Conservation (phyloP, 2,329 filamentous ascomycete species). For the Tothia fuscella region DNA sequence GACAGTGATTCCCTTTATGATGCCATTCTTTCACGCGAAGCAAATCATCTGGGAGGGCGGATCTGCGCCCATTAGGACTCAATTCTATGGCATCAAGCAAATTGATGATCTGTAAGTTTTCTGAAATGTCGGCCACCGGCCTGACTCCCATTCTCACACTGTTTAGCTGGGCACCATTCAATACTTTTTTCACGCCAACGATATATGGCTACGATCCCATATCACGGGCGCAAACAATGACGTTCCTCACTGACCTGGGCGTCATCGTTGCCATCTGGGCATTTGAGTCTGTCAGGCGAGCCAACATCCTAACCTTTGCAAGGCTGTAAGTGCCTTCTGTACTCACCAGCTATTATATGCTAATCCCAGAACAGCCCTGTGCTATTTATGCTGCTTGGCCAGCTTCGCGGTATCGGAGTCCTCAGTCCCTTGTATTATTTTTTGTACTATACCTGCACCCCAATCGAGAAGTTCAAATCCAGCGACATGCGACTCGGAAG, state of each 20-base stretch:
- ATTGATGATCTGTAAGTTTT: conserved; percentile 1
- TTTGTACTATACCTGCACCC: conserved; percentile 24
- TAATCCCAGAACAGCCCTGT: background rate
- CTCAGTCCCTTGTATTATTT: conserved; percentile 27
- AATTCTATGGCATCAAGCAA: conserved; percentile 1
- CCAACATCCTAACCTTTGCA: conserved; percentile 19
- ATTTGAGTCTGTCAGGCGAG: conserved; percentile 19
- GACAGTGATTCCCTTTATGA: background rate
- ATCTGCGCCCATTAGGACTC: background rate
- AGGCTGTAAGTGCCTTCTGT: conserved; percentile 4
- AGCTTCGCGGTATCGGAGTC: conserved; percentile 18
- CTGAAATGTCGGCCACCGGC: background rate
- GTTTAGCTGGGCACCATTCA: conserved; percentile 2
- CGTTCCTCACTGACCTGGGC: conserved; percentile 18
- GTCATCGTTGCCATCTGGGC: conserved; percentile 20
- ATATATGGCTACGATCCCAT: conserved; percentile 3
- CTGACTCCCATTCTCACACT: background rate
- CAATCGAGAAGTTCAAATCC: conserved; percentile 22
- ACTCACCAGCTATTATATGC: background rate
- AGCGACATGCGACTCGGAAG: conserved; percentile 23
- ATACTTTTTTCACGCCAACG: conserved; percentile 8
- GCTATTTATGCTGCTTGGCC: background rate
- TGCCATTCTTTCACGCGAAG: background rate
- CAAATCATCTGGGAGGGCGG: background rate
- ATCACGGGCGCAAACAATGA: conserved; percentile 14